These are phyloP conservation scores for Botrytis pseudocinerea DNA, from an alignment of 2,329 filamentous ascomycete genomes.

Conservation along the genomic window DNA sequence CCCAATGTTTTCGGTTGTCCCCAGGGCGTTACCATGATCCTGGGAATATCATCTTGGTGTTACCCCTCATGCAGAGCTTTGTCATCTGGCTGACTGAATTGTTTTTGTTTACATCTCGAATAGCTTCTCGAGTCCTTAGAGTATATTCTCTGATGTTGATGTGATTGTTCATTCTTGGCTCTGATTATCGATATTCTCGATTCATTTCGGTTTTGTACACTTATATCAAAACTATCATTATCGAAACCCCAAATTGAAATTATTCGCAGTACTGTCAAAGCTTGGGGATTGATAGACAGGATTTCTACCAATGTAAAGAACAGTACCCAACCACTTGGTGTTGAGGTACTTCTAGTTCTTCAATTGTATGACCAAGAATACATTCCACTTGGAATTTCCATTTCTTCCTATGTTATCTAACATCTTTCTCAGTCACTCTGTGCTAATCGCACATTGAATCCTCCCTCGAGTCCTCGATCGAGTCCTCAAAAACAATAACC, in stretches of 20 bases:
- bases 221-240: not conserved
- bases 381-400: not conserved
- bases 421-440: not conserved
- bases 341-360: not conserved
- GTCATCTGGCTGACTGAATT: slow-evolving; percentile 10
- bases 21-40: not conserved
- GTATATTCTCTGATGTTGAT: not conserved
- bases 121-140: not conserved
- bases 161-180: not conserved
- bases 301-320: not conserved
- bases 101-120: slow-evolving; percentile 16
- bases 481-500: not conserved
- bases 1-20: not conserved
- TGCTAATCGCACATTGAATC: not conserved
- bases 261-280: not conserved
- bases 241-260: not conserved
- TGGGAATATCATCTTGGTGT: not conserved
- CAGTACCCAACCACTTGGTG: not conserved
- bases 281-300: not conserved
- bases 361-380: not conserved
- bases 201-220: not conserved
- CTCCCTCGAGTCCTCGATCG: not conserved
- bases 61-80: slow-evolving; percentile 11
- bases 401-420: not conserved
- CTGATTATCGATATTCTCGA: not conserved